These are phyloP conservation scores for Kodamaea derodonti DNA, from an alignment of 1,139 yeast genomes.

Conservation along the genomic window DNA sequence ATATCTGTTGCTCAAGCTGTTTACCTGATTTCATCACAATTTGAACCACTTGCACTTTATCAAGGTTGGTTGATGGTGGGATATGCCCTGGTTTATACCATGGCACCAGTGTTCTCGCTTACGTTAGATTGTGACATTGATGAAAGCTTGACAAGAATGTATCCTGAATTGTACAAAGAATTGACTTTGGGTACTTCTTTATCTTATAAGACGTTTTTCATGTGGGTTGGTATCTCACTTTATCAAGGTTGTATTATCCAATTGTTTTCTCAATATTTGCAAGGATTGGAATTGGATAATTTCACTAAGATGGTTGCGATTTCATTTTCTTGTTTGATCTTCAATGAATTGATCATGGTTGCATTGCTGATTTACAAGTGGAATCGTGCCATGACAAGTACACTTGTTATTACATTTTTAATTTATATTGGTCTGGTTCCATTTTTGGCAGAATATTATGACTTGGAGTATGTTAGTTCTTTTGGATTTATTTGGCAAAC, in stretches of 20 bases:
- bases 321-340: slow-evolving; percentile 72
- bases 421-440: slow-evolving; percentile 76
- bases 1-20: slow-evolving; percentile 97
- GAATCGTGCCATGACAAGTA: slow-evolving; percentile 72
- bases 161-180: slow-evolving; percentile 94
- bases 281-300: slow-evolving; percentile 51
- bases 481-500: slow-evolving; percentile 68
- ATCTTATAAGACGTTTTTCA: slow-evolving; percentile 81
- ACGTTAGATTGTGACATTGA: slow-evolving; percentile 90
- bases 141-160: slow-evolving; percentile 81
- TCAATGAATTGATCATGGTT: slow-evolving; percentile 91
- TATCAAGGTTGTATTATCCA: slow-evolving; percentile 87
- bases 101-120: slow-evolving; percentile 96
- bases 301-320: slow-evolving; percentile 81
- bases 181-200: slow-evolving; percentile 83
- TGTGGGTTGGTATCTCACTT: slow-evolving; percentile 84
- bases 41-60: slow-evolving; percentile 90
- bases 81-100: slow-evolving; percentile 92
- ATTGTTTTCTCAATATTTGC: slow-evolving; percentile 70
- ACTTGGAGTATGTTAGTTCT: slow-evolving; percentile 58
- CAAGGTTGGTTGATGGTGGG: slow-evolving; percentile 99
- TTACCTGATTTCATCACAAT: slow-evolving; percentile 76
- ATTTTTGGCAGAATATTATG: slow-evolving; percentile 78
- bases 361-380: slow-evolving; percentile 88
- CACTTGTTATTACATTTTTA: slow-evolving; percentile 67